Evolutionary conservation across 1,284 basidiomycete genomes (phyloP), one percentile per base, ranked within the genome.

Genomic region (Apiotrichum gracile): DNA sequence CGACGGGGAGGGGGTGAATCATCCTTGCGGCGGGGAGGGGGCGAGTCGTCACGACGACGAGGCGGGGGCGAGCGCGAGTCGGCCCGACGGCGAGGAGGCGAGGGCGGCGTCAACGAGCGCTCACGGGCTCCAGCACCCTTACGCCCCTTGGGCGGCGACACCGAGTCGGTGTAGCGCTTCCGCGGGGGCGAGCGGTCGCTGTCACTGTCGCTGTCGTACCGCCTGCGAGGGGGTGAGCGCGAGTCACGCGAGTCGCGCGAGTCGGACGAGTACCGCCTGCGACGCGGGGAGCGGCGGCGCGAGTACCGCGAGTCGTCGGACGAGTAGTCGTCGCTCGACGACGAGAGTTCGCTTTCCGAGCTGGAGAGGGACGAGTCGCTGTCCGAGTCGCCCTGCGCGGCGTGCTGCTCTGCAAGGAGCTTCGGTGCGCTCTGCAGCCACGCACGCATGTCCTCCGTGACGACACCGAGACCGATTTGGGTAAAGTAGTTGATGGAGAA

Each of bases 401-500:
- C 86, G 17, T 90, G 85, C 75, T 97, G 91, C 67, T 92, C 91
- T 82, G 94, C 87, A 60, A 96, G 87, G 35, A 94, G 69, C 55
- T 85, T 84, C 6, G 92, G 92, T 2, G 91, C 91, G 64, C 93
- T 92, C 80, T 91, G 91, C 54, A 98, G 79, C 69, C 92, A 91
- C 70, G 93, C 91, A 68, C 94, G 82, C 94, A 98, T 97, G 29
- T 88, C 87, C 73, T 98, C 94, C 0, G 94, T 98, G 55, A 97
- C 75, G 10, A 82, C 80, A 55, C 96, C 96, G 54, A 97, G 69
- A 0, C 91, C 91, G 62, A 98, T 87, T 69, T 88, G 91, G 2
- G 94, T 98, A 68, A 91, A 91, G 77, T 94, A 97, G 73, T 98
- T 98, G 84, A 98, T 97, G 6, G 91, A 83, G 77, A 98, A 98